Evolutionary conservation across 1,139 yeast species (phyloP).

Genomic region (Zygosaccharomyces sapae): DNA sequence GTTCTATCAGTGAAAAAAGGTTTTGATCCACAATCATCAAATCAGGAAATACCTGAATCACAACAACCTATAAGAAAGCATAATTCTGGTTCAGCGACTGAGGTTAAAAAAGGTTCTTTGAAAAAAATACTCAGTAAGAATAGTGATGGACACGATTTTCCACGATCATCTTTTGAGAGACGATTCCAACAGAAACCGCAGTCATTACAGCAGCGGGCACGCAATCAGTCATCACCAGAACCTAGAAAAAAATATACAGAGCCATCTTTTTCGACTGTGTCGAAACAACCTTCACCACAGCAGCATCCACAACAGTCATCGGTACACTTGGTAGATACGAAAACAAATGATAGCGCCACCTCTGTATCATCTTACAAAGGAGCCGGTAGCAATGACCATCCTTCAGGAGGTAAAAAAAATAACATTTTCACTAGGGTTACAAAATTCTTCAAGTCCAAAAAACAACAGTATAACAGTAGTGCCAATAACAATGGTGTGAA

Average conservation of each 20-base stretch:
- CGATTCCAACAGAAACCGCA: not conserved
- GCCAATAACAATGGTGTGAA: constrained; percentile 1
- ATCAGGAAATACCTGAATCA: not conserved
- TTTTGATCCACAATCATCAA: constrained; percentile 23
- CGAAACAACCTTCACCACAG: constrained; percentile 1
- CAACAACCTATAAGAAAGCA: constrained; percentile 16
- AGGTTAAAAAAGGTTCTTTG: constrained; percentile 9
- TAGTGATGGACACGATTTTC: constrained; percentile 11
- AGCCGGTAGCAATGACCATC: constrained; percentile 1
- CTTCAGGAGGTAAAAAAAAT: constrained; percentile 8
- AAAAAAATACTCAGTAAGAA: constrained; percentile 19
- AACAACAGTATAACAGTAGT: constrained; percentile 6
- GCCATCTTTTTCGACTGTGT: too few species aligned
- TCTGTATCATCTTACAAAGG: not conserved
- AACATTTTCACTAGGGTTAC: constrained; percentile 18
- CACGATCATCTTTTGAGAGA: not conserved
- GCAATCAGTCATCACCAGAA: not conserved
- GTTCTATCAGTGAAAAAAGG: constrained; percentile 39
- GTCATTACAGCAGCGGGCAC: not conserved
- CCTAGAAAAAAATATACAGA: too few species aligned
- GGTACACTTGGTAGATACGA: too few species aligned
- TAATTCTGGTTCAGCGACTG: constrained; percentile 8
- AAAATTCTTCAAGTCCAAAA: constrained; percentile 23
- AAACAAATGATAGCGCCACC: constrained; percentile 2
- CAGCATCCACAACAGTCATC: not conserved